Conservation (phyloP, 108 stramenopile species). For the Licmophora abbreviata region DNA sequence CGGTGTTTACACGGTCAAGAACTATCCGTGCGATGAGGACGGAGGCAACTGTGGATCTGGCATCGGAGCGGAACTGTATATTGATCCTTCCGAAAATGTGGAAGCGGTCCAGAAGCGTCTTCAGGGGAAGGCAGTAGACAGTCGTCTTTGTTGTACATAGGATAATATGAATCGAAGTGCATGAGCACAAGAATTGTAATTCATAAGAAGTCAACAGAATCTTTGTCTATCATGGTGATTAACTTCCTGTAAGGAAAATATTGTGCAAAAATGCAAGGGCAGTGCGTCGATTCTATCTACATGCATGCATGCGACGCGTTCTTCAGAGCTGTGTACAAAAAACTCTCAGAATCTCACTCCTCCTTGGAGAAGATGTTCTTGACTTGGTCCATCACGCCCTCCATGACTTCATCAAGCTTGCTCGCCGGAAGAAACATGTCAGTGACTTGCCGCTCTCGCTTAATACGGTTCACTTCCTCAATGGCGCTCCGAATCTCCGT, state of each 20-base stretch:
- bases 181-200: slow-evolving; percentile 6
- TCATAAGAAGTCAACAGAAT: too few species aligned
- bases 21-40: slow-evolving; percentile 57
- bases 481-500: slow-evolving; percentile 26
- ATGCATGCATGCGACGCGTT: too few species aligned
- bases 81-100: slow-evolving; percentile 40
- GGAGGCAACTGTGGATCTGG: slow-evolving; percentile 43
- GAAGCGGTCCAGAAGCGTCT: slow-evolving; percentile 22
- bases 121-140: background rate
- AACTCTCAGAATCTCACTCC: too few species aligned
- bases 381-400: slow-evolving; percentile 12
- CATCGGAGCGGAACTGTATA: slow-evolving; percentile 18
- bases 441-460: slow-evolving; percentile 30
- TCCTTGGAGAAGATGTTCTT: slow-evolving; percentile 10
- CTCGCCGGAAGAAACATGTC: slow-evolving; percentile 22
- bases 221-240: too few species aligned
- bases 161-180: background rate
- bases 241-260: too few species aligned
- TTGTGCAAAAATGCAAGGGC: too few species aligned
- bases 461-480: slow-evolving; percentile 32
- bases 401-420: slow-evolving; percentile 24
- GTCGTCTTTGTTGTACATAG: background rate
- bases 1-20: slow-evolving; percentile 41
- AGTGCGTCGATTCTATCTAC: too few species aligned
- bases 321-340: too few species aligned